These are phyloP conservation scores for Jamesozyma jinghongensis DNA, from an alignment of 805 yeast species.

Conservation along the genomic window DNA sequence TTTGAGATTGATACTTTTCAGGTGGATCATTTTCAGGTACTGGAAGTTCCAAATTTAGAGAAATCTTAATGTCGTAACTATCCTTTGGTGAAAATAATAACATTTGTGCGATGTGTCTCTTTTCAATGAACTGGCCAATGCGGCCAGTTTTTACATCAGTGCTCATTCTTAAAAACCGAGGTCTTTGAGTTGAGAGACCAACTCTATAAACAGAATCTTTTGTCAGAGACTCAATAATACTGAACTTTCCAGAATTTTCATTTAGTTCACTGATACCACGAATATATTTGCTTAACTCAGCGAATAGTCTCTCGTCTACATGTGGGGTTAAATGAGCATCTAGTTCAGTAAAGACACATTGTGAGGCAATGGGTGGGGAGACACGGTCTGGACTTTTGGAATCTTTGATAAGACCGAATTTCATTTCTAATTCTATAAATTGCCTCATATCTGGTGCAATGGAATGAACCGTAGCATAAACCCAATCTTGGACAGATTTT, in stretches of 20 bases:
- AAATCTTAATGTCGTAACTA: slow-evolving; percentile 65
- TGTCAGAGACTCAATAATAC: slow-evolving; percentile 50
- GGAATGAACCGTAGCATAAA: slow-evolving; percentile 69
- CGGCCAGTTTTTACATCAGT: slow-evolving; percentile 62
- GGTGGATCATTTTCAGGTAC: slow-evolving; percentile 42
- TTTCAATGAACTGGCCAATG: slow-evolving; percentile 58
- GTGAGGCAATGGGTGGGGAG: slow-evolving; percentile 58
- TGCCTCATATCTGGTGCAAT: slow-evolving; percentile 45
- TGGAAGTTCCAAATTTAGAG: slow-evolving; percentile 72
- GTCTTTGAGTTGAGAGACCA: slow-evolving; percentile 54
- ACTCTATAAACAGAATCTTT: slow-evolving; percentile 57
- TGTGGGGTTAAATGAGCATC: slow-evolving; percentile 57
- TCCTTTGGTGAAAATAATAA: slow-evolving; percentile 67
- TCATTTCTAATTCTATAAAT: slow-evolving; percentile 63
- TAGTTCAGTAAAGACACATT: slow-evolving; percentile 50
- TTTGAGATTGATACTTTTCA: slow-evolving; percentile 43
- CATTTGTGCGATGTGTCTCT: slow-evolving; percentile 64
- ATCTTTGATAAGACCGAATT: slow-evolving; percentile 63
- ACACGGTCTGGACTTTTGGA: slow-evolving; percentile 54
- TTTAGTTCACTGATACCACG: slow-evolving; percentile 44
- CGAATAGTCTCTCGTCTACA: slow-evolving; percentile 53
- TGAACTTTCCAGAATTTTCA: slow-evolving; percentile 46
- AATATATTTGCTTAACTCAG: slow-evolving; percentile 45
- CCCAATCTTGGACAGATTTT: slow-evolving; percentile 79
- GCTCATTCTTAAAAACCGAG: slow-evolving; percentile 55